Evolutionary conservation across 129 eudicot genomes (phyloP), one percentile per base, ranked within the genome.

Genomic region (Tagetes erecta): DNA sequence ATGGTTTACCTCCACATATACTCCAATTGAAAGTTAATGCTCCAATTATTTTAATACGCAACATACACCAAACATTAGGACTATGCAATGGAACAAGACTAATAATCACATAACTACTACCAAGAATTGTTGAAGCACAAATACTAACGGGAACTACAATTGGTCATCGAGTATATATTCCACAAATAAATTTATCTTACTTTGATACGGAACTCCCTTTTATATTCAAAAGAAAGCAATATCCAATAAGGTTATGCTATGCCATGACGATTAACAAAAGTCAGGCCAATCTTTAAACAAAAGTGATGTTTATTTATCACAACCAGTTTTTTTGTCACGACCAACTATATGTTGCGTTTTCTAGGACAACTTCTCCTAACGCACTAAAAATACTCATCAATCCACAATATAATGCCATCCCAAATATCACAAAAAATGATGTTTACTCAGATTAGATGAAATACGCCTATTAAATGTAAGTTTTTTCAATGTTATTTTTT

Each of bases 201-300:
- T 27, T 4, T 40, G 67, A 72, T 2, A 27, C 30, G 4, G 27
- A 71, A 8, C 13, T 71, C 30, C 69, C 78, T 20, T 73, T 73
- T 41, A 31, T 58, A 2, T 14, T 72, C 11, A 72, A 58, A 33
- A 27, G 75, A 51, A 51, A 30, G 42, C 71, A 75, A 13, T 64
- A 64, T 10, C 64, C 64, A 6, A 46, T 6, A 30, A 20, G 27
- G 27, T 20, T 20, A 20, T 20, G 27, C 27, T 20, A 20, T 20
- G 27, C 27, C 27, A 20, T 20, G 27, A 20, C 27, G 27, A 20
- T 20, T 20, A 20, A 20, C 27, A 20, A 20, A 20, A 20, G 27
- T 12, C 30, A 12, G 57, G 30, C 20, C 30, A 68, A 57, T 41
- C 81, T 0, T 3, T 77, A 1, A 7, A 20, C 3, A 55, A 77